Conservation (phyloP, 1,139 yeast genomes). For the Pneumocystis jirovecii region DNA sequence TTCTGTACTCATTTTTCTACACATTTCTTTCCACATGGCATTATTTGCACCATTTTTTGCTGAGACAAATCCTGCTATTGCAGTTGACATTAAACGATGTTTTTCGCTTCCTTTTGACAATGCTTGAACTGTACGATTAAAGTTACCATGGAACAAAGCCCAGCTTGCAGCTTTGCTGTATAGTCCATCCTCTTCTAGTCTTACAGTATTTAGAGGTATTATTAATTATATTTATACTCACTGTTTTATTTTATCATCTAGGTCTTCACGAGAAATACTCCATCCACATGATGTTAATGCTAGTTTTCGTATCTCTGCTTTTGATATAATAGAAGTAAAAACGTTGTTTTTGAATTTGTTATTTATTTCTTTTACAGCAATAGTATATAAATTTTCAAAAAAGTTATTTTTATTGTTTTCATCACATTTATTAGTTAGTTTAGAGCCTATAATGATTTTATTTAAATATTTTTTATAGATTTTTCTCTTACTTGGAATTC, state of each 20-base stretch:
- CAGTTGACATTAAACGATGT: constrained; percentile 71
- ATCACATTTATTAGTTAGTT: neutral
- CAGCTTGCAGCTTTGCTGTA: constrained; percentile 92
- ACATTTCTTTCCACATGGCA: constrained; percentile 86
- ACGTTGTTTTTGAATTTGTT: constrained; percentile 18
- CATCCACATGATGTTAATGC: constrained; percentile 83
- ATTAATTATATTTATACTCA: neutral
- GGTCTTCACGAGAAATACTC: constrained; percentile 65
- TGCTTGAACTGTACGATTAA: constrained; percentile 62
- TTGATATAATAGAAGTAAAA: constrained; percentile 12
- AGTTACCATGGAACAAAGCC: constrained; percentile 92
- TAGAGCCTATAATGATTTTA: constrained; percentile 1
- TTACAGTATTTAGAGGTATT: neutral
- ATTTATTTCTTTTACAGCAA: constrained; percentile 11
- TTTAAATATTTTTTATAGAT: constrained; percentile 15
- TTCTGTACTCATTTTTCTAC: constrained; percentile 74
- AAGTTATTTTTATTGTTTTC: neutral
- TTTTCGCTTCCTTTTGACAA: constrained; percentile 43
- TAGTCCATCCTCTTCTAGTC: constrained; percentile 22
- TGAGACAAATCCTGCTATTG: constrained; percentile 88
- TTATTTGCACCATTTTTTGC: constrained; percentile 41
- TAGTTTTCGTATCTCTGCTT: constrained; percentile 44
- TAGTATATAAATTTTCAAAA: neutral
- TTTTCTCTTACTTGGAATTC: constrained; percentile 27
- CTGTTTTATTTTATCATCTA: constrained; percentile 34